These are phyloP conservation scores for Penicillium coffeae DNA, from an alignment of 495 filamentous ascomycete species.

Conservation along the genomic window DNA sequence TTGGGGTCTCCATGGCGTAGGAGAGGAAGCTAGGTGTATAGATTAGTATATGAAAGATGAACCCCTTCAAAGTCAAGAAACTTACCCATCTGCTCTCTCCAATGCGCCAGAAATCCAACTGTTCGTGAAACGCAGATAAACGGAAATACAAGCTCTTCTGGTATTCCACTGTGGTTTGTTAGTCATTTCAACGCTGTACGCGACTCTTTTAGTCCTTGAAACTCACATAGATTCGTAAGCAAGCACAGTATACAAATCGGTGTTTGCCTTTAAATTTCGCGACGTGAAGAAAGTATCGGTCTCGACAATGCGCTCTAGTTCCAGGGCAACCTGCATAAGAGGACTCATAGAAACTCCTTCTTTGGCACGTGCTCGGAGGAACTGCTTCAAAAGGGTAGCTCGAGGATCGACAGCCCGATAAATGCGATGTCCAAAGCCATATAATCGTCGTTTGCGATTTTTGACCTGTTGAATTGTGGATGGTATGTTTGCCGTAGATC, in stretches of 20 bases:
- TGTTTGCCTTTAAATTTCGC: constrained; percentile 49
- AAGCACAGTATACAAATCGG: constrained; percentile 50
- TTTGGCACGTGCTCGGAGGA: constrained; percentile 34
- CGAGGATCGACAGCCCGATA: constrained; percentile 50
- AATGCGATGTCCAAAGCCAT: constrained; percentile 54
- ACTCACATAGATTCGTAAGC: constrained; percentile 47
- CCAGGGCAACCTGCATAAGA: constrained; percentile 43
- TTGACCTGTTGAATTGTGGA: constrained; percentile 43
- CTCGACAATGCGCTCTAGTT: constrained; percentile 44
- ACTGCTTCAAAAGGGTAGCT: constrained; percentile 32
- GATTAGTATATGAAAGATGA: not conserved
- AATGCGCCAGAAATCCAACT: constrained; percentile 2
- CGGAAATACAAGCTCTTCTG: constrained; percentile 1
- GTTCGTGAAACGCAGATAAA: not conserved
- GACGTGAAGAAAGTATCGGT: constrained; percentile 46
- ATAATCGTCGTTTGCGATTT: constrained; percentile 43
- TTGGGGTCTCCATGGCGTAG: not conserved
- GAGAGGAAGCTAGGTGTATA: not conserved
- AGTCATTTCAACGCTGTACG: no score
- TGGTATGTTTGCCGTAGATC: constrained; percentile 40
- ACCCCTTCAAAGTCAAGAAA: not conserved
- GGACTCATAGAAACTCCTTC: constrained; percentile 23
- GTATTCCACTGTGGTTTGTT: not conserved
- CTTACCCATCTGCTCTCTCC: constrained; percentile 3
- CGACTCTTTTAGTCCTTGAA: no score